Base-by-base conservation (phyloP, 441 rosid species). In the Eruca vesicaria region DNA sequence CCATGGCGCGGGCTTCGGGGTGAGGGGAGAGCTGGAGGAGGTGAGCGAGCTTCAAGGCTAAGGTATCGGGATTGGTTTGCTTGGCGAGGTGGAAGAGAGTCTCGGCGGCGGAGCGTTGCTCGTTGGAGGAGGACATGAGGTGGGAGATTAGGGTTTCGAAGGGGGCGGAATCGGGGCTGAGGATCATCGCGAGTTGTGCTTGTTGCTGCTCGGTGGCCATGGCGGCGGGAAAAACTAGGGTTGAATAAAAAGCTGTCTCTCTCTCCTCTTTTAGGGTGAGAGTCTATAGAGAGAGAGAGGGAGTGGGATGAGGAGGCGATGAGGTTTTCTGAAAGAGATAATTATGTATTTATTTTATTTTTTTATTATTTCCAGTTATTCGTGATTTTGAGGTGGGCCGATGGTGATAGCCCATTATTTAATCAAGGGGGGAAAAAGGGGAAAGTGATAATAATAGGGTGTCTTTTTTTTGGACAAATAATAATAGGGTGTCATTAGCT, bases 71-170 rank as follows among this genome's bases (percentile, higher is more conserved):
- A 82, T 96, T 87, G 76, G 84, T 82, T 73, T 90, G 96, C 73
- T 96, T 96, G 77, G 93, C 90, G 80, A 96, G 95, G 75, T 96
- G 93, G 86, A 92, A 96, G 21, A 87, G 81, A 53, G 85, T 69
- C 82, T 96, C 99, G 11, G 99, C 99, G 73, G 88, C 81, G n/a
- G 98, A 92, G n/a, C 99, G 94, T 38, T 86, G 97, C 57, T 96
- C 97, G 90, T 93, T 93, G 63, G 97, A 84, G 26, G 98, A 84
- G 6, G 99, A 89, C 99, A 92, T 90, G 66, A 96, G 94, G 68
- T 90, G 89, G 8, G 94, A 86, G 80, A 96, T 88, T 9, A 96
- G 87, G 67, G 88, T 82, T 78, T 96, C 99, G 70, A 96, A 96
- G 4, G 97, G 92, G 36, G 88, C 87, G 0, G 88, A 80, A 83